A percentile compares a stretch with the other conserved stretches of the same genome.
Conservation (phyloP, 176 grass and related monocot species). For the Olyra latifolia region DNA sequence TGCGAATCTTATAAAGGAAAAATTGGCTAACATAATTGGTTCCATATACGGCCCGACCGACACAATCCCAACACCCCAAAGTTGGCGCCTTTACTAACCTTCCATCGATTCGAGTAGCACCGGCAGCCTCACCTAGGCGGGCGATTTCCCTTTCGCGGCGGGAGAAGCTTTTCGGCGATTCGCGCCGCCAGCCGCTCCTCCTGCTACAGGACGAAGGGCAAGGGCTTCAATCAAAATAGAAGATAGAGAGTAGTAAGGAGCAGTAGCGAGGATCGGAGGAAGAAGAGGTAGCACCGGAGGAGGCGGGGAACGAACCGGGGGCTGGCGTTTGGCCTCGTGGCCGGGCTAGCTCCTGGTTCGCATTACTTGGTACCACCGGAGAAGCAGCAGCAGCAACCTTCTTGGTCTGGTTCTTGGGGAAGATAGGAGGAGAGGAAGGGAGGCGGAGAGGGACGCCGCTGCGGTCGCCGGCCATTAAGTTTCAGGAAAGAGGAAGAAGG, state of each 20-base stretch:
- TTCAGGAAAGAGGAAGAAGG: not conserved
- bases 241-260: not conserved
- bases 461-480: constrained; percentile 31
- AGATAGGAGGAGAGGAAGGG: not conserved
- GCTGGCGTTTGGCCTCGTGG: not conserved
- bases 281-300: not conserved
- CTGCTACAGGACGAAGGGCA: not conserved
- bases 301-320: constrained; percentile 27
- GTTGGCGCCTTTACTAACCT: not conserved
- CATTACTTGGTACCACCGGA: constrained; percentile 14
- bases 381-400: not conserved
- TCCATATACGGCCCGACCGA: not conserved
- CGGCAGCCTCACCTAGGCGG: constrained; percentile 27
- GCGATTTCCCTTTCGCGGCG: constrained; percentile 42
- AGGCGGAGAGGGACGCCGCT: not conserved
- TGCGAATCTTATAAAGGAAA: not conserved
- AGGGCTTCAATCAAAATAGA: not conserved
- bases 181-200: not conserved
- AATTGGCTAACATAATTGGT: not conserved
- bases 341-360: constrained; percentile 53
- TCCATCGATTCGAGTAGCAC: not conserved
- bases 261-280: not conserved
- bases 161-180: constrained; percentile 29
- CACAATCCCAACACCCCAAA: not conserved
- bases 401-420: too few species aligned